Evolutionary conservation across 2,329 filamentous ascomycete species (phyloP), one percentile per base, ranked within the genome.

Genomic region (Penicillium sp.): DNA sequence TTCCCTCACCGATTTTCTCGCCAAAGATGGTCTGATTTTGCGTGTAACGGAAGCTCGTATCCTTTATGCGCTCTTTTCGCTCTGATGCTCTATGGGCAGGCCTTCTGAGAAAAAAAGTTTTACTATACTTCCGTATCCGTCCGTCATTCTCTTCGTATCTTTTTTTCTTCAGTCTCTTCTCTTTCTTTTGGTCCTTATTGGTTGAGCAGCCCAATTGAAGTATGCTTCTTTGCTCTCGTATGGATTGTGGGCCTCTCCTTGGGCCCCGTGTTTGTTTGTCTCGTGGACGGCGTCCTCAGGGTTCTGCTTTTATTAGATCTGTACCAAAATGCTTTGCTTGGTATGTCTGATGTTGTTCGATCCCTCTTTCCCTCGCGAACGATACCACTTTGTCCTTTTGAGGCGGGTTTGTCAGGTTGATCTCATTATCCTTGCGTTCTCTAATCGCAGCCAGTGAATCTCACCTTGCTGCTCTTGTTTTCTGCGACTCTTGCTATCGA

Each of bases 21-120:
- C 56, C 57, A 32, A 32, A 32, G 29, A 11, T 32, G 63, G 59
- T 56, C 55, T 56, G 56, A 56, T 47, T 65, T 61, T 62, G 62
- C 61, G 65, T 68, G 65, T 68, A 65, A 65, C 63, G 64, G 61
- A 62, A 65, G 66, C 65, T 54, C 55, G 62, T 66, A 63, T 62
- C 59, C 52, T 66, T 63, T 50, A 58, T 64, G 61, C 58, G 59
- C 55, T 59, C 63, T 52, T 55, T 61, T 60, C 61, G 59, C 51
- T 56, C 55, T 59, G 58, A 64, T 68, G 64, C 60, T 62, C 60
- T 62, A 62, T 69, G 68, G 69, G 68, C 66, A 69, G 68, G 68
- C 68, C 65, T 65, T 70, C 60, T 71, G 68, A 67, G 66, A 71
- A 32, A 32, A 32, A 71, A 72, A 72, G 65, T 72, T 66, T 59